These are phyloP conservation scores for Macrolepiota dolichaula DNA, from an alignment of 768 basidiomycete species.

Conservation along the genomic window DNA sequence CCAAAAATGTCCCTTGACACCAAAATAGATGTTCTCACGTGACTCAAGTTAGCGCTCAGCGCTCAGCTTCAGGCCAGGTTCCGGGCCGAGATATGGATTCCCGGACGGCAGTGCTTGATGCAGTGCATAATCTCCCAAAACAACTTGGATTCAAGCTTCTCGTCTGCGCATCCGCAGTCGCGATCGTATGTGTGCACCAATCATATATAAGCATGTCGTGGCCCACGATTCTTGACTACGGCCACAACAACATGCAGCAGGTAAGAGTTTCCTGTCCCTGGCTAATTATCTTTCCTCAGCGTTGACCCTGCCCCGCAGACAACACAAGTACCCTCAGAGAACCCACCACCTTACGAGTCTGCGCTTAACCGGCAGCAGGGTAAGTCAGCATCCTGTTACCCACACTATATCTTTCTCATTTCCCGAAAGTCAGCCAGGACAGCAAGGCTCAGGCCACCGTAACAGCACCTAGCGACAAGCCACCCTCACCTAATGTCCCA, in stretches of 20 bases:
- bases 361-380: conserved; percentile 1
- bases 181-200: neutral
- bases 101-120: conserved; percentile 3
- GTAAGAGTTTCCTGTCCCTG: neutral
- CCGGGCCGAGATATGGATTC: conserved; percentile 2
- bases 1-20: conserved; percentile 2
- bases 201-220: neutral
- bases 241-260: conserved; percentile 6
- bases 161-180: conserved; percentile 7
- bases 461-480: neutral
- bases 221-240: neutral
- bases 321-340: conserved; percentile 9
- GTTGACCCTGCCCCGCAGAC: neutral
- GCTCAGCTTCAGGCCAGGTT: no score
- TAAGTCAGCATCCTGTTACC: neutral
- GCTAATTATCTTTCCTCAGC: no score
- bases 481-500: neutral
- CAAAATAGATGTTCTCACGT: conserved; percentile 1
- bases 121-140: neutral
- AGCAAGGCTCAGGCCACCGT: neutral
- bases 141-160: no score
- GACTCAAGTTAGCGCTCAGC: no score
- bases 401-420: neutral
- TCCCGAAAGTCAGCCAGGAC: neutral
- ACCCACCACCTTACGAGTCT: conserved; percentile 17